phyloP scores from a whole-genome alignment of 2,329 filamentous ascomycete genomes.

The Paecilomyces formosus region DNA sequence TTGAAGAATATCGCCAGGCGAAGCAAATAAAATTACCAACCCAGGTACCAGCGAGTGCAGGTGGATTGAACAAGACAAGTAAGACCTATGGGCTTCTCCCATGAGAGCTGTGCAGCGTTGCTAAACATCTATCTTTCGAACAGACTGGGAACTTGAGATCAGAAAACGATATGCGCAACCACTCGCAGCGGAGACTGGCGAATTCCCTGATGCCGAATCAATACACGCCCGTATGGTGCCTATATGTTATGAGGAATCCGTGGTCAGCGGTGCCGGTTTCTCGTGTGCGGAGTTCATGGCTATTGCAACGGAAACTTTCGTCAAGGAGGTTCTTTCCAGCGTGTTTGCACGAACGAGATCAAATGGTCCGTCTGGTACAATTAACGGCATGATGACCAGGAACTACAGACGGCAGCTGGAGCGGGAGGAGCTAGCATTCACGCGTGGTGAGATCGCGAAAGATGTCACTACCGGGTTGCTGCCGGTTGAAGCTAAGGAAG shows the following conservation, averaged over 20 bases:
- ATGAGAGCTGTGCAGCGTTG: conserved; percentile 4
- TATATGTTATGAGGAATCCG: conserved; percentile 58
- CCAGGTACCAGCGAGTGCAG: conserved; percentile 61
- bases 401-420: conserved; percentile 69
- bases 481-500: conserved; percentile 72
- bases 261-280: conserved; percentile 46
- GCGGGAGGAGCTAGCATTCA: conserved; percentile 65
- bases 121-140: conserved; percentile 5
- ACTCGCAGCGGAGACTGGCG: conserved; percentile 53
- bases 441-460: conserved; percentile 65
- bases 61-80: conserved; percentile 74
- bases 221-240: conserved; percentile 55
- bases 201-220: conserved; percentile 53
- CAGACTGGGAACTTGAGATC: conserved; percentile 59
- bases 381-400: conserved; percentile 68
- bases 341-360: conserved; percentile 48
- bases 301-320: conserved; percentile 54
- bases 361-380: conserved; percentile 56
- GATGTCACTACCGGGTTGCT: conserved; percentile 67
- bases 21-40: conserved; percentile 47
- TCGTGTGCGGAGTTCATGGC: conserved; percentile 54
- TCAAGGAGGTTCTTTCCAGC: conserved; percentile 53
- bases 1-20: conserved; percentile 38
- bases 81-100: conserved; percentile 25
- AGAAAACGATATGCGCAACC: conserved; percentile 57